phyloP scores from a whole-genome alignment of 1,139 yeast genomes.

The Hansenula lynferdii region DNA sequence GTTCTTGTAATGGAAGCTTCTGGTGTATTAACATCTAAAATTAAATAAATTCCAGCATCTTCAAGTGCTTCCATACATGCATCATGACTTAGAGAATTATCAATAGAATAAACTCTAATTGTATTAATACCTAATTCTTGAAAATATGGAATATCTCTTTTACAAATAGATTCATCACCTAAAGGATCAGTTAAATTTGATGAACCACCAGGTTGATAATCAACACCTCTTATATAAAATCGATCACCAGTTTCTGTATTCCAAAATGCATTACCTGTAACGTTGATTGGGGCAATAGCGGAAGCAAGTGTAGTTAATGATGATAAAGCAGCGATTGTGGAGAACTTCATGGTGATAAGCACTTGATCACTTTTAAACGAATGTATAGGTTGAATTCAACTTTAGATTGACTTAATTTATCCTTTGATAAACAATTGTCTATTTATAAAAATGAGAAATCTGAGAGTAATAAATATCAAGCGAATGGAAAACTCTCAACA shows the following conservation, averaged over 20 bases:
- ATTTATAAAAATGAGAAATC: no score
- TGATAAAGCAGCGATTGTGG: conserved; percentile 5
- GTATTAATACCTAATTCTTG: conserved; percentile 59
- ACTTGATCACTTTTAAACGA: neutral
- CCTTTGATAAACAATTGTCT: no score
- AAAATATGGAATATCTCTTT: conserved; percentile 57
- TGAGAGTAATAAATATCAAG: no score
- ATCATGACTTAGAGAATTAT: conserved; percentile 52
- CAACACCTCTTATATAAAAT: conserved; percentile 60
- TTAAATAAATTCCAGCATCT: conserved; percentile 66
- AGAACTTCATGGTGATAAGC: conserved; percentile 7
- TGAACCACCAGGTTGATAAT: conserved; percentile 78
- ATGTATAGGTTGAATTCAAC: no score
- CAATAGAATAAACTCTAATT: conserved; percentile 60
- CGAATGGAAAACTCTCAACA: no score
- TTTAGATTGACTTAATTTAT: no score
- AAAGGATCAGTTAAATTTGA: conserved; percentile 48
- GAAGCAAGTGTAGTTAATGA: conserved; percentile 9
- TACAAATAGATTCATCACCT: conserved; percentile 46
- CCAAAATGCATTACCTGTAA: conserved; percentile 77
- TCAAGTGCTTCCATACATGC: conserved; percentile 54
- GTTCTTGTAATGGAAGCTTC: conserved; percentile 59
- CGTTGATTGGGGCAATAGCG: conserved; percentile 42
- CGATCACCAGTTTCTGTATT: conserved; percentile 41
- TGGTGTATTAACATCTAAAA: conserved; percentile 70